phyloP scores from a whole-genome alignment of 129 eudicot genomes.

The Pulicaria dysenterica region DNA sequence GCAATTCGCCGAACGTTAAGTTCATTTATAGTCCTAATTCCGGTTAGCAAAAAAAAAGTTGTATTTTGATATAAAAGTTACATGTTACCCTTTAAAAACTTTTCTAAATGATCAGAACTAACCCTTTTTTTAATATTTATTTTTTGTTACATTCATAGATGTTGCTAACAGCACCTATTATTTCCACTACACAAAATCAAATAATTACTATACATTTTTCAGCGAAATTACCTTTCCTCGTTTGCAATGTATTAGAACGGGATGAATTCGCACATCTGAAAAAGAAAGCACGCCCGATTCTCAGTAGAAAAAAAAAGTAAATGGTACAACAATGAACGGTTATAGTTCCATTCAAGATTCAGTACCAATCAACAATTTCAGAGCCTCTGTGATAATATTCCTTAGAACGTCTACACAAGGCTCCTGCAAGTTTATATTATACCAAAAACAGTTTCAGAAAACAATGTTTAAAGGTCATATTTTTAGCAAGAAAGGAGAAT shows the following conservation, averaged over 20 bases:
- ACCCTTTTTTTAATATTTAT: too few species aligned
- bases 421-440: constrained; percentile 36
- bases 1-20: too few species aligned
- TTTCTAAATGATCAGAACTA: too few species aligned
- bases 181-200: too few species aligned
- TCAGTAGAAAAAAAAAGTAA: too few species aligned
- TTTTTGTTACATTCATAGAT: too few species aligned
- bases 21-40: too few species aligned
- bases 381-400: constrained; percentile 48
- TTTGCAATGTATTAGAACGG: constrained; percentile 66
- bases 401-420: constrained; percentile 43
- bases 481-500: too few species aligned
- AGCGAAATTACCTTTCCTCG: constrained; percentile 61
- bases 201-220: background rate
- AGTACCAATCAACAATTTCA: constrained; percentile 57
- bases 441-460: constrained; percentile 9
- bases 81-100: too few species aligned
- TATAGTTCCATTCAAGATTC: background rate
- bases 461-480: background rate
- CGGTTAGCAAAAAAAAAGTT: too few species aligned
- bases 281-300: background rate
- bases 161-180: too few species aligned
- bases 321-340: background rate
- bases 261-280: constrained; percentile 64
- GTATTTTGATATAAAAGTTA: too few species aligned